Evolutionary conservation across 352 stramenopile genomes (phyloP), one percentile per base, ranked within the genome.

Genomic region (Pythium coloratum): DNA sequence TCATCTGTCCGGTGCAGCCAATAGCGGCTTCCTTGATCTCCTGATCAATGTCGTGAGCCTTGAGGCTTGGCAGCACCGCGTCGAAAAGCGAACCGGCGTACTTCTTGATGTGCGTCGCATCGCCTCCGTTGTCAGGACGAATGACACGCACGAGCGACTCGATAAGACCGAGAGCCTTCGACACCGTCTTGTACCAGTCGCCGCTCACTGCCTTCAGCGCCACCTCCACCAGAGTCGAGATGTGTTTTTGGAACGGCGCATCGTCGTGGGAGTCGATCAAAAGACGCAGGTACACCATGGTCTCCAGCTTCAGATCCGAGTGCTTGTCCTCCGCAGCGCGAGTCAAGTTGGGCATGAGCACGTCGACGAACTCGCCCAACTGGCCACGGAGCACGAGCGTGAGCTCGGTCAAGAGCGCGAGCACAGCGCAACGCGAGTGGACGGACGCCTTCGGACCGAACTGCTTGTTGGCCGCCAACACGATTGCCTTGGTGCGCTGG

Each of bases 101-200:
- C 28, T 75, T 66, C 64, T 84, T 82, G 36, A 80, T 76, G 49
- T 63, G 53, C 26, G 73, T 59, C n/a, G 75, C 66, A 10, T 78
- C 68, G 20, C 49, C 50, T 13, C 34, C 55, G 16, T 38, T 42
- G 20, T 76, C 65, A 1, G 77, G 79, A 14, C 85, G 82, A 44
- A 98, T 82, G 16, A 97, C 85, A 30, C 65, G 67, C 28, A 97
- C 94, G 59, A 99, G 78, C 32, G 89, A 93, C 53, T 95, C 85
- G 54, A 99, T 91, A n/a, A 99, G 72, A 36, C 90, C 82, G 58
- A 99, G 75, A 3, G 95, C 88, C 73, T 99, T 98, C 24, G 96
- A 90, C 33, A 98, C 98, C 6, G 98, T 97, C 84, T 99, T 99
- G 84, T 99, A 99, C 97, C 97, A 99, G 59, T 99, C 96, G 55